Conservation (phyloP, 116 monocot species). For the Phalaenopsis hybrid region DNA sequence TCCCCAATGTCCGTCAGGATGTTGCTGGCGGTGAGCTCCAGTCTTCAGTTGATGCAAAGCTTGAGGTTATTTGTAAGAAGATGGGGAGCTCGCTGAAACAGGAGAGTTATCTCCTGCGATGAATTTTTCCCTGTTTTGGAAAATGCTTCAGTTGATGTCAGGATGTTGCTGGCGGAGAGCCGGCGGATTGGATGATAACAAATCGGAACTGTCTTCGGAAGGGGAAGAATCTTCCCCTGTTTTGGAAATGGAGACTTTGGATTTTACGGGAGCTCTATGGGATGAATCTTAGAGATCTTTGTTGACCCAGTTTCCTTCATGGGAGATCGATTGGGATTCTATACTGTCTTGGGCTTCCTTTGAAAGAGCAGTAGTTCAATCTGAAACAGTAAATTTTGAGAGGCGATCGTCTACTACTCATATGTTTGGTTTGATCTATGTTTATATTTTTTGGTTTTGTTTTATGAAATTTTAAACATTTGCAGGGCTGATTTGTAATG, state of each 20-base stretch:
- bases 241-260: slow-evolving; percentile 32
- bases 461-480: slow-evolving; percentile 31
- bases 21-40: slow-evolving; percentile 4
- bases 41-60: slow-evolving; percentile 34
- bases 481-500: slow-evolving; percentile 13
- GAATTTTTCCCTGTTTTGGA: neutral
- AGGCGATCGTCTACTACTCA: neutral
- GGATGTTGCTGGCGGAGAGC: neutral
- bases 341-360: slow-evolving; percentile 17
- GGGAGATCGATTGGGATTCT: slow-evolving; percentile 55
- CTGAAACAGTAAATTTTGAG: no score
- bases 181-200: neutral
- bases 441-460: neutral
- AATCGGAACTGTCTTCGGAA: neutral
- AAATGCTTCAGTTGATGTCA: no score
- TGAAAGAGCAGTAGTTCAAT: no score
- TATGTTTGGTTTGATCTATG: neutral
- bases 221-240: neutral
- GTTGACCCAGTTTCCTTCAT: slow-evolving; percentile 36
- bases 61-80: slow-evolving; percentile 25
- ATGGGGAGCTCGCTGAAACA: slow-evolving; percentile 1
- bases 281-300: slow-evolving; percentile 36
- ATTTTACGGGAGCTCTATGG: slow-evolving; percentile 43
- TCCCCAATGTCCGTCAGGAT: slow-evolving; percentile 27
- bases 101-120: neutral